Evolutionary conservation across 805 yeast species (phyloP).

Genomic region (Suhomyces prunicola): DNA sequence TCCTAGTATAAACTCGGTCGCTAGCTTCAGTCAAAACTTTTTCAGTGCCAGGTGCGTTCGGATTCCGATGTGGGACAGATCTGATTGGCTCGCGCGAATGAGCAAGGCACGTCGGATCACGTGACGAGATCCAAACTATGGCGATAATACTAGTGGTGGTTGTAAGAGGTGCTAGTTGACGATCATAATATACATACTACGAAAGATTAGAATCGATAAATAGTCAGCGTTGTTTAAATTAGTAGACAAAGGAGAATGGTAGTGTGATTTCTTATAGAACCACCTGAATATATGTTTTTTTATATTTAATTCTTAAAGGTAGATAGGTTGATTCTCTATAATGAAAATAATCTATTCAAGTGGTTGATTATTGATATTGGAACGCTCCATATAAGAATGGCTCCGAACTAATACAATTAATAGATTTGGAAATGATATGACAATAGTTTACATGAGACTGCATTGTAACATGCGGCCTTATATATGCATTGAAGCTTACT

Average conservation of each 20-base stretch:
- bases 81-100: constrained; percentile 2
- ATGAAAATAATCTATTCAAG: neutral
- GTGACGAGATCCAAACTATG: neutral
- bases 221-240: neutral
- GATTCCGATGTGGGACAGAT: constrained; percentile 5
- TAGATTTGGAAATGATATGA: neutral
- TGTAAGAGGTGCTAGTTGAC: neutral
- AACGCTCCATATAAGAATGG: neutral
- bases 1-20: neutral
- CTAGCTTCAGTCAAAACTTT: constrained; percentile 2
- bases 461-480: neutral
- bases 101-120: neutral
- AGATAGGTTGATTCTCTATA: neutral
- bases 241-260: neutral
- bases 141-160: neutral
- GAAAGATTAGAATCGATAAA: neutral
- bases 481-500: constrained; percentile 2
- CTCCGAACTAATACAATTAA: neutral
- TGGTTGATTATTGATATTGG: neutral
- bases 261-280: neutral
- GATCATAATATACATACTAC: neutral
- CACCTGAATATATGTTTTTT: neutral
- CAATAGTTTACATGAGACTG: constrained; percentile 3
- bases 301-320: neutral
- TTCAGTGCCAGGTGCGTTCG: constrained; percentile 1